phyloP scores from a whole-genome alignment of 805 yeast species.

The Candida maltosa region DNA sequence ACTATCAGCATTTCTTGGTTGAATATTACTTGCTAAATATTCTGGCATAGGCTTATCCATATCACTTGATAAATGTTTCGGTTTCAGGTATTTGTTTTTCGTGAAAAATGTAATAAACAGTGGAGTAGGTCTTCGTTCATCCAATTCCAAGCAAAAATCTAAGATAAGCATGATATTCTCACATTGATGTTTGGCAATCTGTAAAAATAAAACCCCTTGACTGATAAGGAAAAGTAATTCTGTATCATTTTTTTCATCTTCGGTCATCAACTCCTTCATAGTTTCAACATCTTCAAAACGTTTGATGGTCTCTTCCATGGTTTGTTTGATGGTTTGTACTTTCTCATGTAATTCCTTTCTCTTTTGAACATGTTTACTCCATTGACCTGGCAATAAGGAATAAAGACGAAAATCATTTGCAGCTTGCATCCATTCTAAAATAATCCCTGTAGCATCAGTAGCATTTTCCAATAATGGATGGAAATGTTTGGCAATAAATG shows the following conservation, averaged over 20 bases:
- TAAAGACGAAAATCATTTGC: conserved; percentile 27
- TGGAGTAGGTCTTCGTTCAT: conserved; percentile 19
- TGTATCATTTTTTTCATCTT: conserved; percentile 19
- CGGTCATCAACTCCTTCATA: conserved; percentile 9
- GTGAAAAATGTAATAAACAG: conserved; percentile 14
- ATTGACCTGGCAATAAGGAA: conserved; percentile 11
- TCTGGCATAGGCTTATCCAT: conserved; percentile 5
- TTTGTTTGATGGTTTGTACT: conserved; percentile 10
- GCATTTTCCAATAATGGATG: conserved; percentile 13
- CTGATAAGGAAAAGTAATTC: conserved; percentile 21
- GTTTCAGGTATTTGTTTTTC: conserved; percentile 8
- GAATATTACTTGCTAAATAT: conserved; percentile 9
- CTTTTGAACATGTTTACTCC: conserved; percentile 8
- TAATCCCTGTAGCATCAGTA: conserved; percentile 13
- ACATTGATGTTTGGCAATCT: conserved; percentile 15
- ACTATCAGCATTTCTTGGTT: conserved; percentile 26
- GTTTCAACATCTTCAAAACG: conserved; percentile 8
- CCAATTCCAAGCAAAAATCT: conserved; percentile 18
- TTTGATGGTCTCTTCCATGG: conserved; percentile 9
- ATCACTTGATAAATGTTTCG: conserved; percentile 5
- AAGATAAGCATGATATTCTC: conserved; percentile 12
- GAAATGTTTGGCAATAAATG: conserved; percentile 16
- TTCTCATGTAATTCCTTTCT: conserved; percentile 15
- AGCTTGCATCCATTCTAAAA: conserved; percentile 22
- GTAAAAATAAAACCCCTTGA: conserved; percentile 19